A percentile compares a stretch with the other conserved stretches of the same genome.
phyloP scores from a whole-genome alignment of 495 filamentous ascomycete genomes.

The Aspergillus coremiiformis region DNA sequence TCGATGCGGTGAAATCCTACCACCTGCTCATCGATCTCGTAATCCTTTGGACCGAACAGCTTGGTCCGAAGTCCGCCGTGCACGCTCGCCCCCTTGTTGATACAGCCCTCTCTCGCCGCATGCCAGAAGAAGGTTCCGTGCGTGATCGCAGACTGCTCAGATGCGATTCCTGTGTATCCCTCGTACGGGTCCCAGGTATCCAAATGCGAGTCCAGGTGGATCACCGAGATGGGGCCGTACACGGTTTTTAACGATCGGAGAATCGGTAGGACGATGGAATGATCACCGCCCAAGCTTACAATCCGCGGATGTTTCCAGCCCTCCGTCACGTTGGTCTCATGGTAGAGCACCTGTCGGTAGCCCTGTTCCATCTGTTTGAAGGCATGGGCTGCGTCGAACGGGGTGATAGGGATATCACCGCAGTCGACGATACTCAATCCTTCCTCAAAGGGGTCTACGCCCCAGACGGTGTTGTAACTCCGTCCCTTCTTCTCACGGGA shows the following conservation, averaged over 20 bases:
- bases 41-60: constrained; percentile 15
- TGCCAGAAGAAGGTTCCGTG: constrained; percentile 32
- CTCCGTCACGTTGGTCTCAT: constrained; percentile 15
- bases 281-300: constrained; percentile 55
- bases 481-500: constrained; percentile 21
- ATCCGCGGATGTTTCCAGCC: constrained; percentile 30
- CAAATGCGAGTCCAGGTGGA: constrained; percentile 57
- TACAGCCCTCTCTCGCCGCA: constrained; percentile 17
- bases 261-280: constrained; percentile 54
- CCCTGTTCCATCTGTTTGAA: constrained; percentile 55
- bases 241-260: constrained; percentile 47
- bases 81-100: constrained; percentile 19
- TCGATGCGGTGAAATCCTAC: constrained; percentile 19
- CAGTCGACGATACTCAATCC: constrained; percentile 55
- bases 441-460: constrained; percentile 44
- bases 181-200: constrained; percentile 45
- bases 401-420: constrained; percentile 54
- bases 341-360: no score
- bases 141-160: constrained; percentile 22
- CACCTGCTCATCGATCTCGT: constrained; percentile 16
- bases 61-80: constrained; percentile 22
- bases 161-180: constrained; percentile 20
- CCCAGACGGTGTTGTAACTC: constrained; percentile 28
- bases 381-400: constrained; percentile 50
- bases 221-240: constrained; percentile 48